Base-by-base conservation (phyloP, 805 yeast genomes). In the Saturnispora ahearnii region DNA sequence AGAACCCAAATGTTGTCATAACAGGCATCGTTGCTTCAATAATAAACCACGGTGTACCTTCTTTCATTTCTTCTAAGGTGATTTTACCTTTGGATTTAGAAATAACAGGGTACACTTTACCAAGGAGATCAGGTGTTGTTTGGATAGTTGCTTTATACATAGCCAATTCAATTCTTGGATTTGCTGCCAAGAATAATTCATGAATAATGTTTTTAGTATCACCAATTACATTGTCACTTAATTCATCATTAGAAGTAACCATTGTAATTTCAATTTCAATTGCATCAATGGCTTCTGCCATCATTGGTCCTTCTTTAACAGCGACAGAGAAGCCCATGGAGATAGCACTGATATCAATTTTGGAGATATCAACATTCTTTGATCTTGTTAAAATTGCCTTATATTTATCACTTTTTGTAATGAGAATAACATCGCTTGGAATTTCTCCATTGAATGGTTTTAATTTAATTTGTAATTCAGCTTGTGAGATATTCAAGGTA, bases 41-140 rank as follows among this genome's bases (percentile, higher is more conserved):
- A 29, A 86, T 86, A 73, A 93, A 93, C 59, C 91, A 89, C 21
- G 98, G 96, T 0, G 99, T 93, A 9, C 99, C 99, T 63, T 93
- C 99, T 61, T 93, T 90, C 87, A 93, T 81, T 63, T 93, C 99
- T 66, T 93, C 99, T 4, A 89, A 78, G 2, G 84, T 76, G 50
- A 93, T 86, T 46, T 77, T 70, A 29, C 99, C 99, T 37, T 86
- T 82, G 59, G 96, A 76, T 59, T 80, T 80, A 55, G 95, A 96
- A 24, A 93, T 87, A 18, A 91, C 98, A 0, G 89, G 93, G 62
- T 93, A 93, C 0, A 93, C 98, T 62, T 87, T 88, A 41, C 99
- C 99, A 47, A 93, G 71, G 0, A 88, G 97, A 55, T 93, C 99
- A 0, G 96, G 80, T 2, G 95, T 78, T 0, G 98, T 93, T 67